Evolutionary conservation across 2,329 filamentous ascomycete species (phyloP).

Genomic region (Exophiala calicioides): DNA sequence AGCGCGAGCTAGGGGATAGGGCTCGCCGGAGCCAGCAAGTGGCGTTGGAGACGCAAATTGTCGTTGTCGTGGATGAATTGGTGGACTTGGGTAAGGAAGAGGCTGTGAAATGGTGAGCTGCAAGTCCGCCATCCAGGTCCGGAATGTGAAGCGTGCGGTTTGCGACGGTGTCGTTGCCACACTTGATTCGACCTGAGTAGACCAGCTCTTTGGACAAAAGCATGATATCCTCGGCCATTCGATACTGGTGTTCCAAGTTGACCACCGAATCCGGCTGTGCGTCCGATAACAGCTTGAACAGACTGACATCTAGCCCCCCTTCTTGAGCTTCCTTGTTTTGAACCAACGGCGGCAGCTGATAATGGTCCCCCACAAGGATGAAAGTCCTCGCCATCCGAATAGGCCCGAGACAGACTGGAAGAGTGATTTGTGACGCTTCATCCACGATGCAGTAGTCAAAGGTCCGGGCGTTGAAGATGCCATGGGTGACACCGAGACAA

Average conservation of each 20-base stretch:
- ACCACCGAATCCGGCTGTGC: conserved; percentile 83
- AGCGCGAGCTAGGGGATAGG: conserved; percentile 69
- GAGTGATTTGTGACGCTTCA: conserved; percentile 94
- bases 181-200: conserved; percentile 86
- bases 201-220: conserved; percentile 88
- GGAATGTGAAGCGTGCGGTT: conserved; percentile 68
- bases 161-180: conserved; percentile 77
- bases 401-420: conserved; percentile 90
- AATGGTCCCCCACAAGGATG: conserved; percentile 93
- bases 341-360: conserved; percentile 90
- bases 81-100: conserved; percentile 36
- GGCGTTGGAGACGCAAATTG: conserved; percentile 37
- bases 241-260: conserved; percentile 92
- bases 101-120: conserved; percentile 61
- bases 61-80: conserved; percentile 2
- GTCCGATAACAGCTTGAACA: conserved; percentile 93
- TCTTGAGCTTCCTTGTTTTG: conserved; percentile 84
- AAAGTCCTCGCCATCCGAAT: conserved; percentile 92
- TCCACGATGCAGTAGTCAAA: conserved; percentile 99
- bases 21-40: conserved; percentile 77
- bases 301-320: conserved; percentile 84
- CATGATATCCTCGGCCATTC: conserved; percentile 98
- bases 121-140: conserved; percentile 59
- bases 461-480: conserved; percentile 79
- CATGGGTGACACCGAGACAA: conserved; percentile 87